A percentile compares a stretch with the other conserved stretches of the same genome.
Evolutionary conservation across 352 stramenopile species (phyloP).

Genomic region (Globisporangium viniferum): DNA sequence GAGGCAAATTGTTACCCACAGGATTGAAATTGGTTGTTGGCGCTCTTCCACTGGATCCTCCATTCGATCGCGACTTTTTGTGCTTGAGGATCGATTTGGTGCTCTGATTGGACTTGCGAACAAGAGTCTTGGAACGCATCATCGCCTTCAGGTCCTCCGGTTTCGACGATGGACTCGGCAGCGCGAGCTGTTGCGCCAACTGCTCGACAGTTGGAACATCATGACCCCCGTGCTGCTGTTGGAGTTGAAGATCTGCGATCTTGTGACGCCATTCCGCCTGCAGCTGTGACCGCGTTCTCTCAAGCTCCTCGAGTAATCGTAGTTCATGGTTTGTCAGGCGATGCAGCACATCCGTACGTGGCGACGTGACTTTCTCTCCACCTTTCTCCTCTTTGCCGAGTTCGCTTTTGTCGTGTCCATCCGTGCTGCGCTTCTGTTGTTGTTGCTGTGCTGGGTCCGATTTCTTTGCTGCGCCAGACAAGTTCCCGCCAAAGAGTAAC

Average conservation of each 20-base stretch:
- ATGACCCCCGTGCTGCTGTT: conserved; percentile 30
- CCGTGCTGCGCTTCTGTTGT: not conserved
- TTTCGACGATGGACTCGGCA: conserved; percentile 16
- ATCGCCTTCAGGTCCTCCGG: conserved; percentile 27
- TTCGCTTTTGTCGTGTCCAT: not conserved
- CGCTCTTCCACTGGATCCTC: not conserved
- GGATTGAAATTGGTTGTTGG: not conserved
- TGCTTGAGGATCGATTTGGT: conserved; percentile 41
- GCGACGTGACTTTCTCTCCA: conserved; percentile 23
- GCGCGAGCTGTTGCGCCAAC: conserved; percentile 36
- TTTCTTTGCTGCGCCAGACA: conserved; percentile 34
- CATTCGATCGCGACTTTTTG: conserved; percentile 29
- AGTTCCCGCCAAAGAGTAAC: conserved; percentile 68
- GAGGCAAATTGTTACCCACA: not conserved
- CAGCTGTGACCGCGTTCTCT: conserved; percentile 63
- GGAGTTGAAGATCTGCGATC: conserved; percentile 40
- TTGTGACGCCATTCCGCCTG: conserved; percentile 71
- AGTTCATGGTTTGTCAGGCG: conserved; percentile 78
- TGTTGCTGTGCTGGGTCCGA: conserved; percentile 6
- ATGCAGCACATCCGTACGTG: conserved; percentile 61
- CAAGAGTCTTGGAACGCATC: conserved; percentile 47
- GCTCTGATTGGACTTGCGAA: conserved; percentile 37
- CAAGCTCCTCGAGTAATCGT: conserved; percentile 71
- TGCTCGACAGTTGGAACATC: conserved; percentile 29
- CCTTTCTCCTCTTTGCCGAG: not conserved